Conservation (phyloP, 2,329 filamentous ascomycete genomes). For the Xylaria multiplex region DNA sequence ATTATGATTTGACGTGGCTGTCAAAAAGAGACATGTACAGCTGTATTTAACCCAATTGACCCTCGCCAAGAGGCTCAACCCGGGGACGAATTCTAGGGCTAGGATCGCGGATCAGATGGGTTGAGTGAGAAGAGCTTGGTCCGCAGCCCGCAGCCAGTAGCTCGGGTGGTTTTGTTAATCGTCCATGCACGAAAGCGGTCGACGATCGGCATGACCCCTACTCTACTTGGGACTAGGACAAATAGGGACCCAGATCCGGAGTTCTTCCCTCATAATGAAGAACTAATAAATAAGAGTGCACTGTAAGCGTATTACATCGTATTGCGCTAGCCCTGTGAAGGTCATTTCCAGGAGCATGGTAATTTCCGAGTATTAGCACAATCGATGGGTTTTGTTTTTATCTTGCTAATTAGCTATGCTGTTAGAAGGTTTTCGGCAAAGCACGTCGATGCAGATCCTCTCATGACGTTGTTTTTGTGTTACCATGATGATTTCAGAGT, state of each 20-base stretch:
- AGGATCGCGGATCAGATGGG: slow-evolving; percentile 9
- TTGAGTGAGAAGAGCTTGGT: slow-evolving; percentile 11
- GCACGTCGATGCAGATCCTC: slow-evolving; percentile 11
- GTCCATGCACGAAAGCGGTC: slow-evolving; percentile 28
- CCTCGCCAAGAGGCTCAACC: slow-evolving; percentile 26
- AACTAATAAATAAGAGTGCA: too few relatives aligned
- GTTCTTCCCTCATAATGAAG: too few relatives aligned
- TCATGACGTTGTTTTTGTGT: slow-evolving; percentile 15
- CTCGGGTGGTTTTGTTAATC: slow-evolving; percentile 19
- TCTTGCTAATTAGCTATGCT: slow-evolving; percentile 27
- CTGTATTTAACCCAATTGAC: slow-evolving; percentile 23
- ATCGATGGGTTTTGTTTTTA: background rate
- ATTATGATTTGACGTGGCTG: background rate
- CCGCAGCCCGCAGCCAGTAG: slow-evolving; percentile 36
- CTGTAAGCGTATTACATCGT: too few relatives aligned
- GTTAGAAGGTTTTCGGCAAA: background rate
- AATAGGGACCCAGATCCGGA: background rate
- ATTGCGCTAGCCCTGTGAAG: too few relatives aligned
- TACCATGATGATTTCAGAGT: slow-evolving; percentile 18
- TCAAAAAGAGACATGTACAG: background rate
- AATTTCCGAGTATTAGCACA: slow-evolving; percentile 27
- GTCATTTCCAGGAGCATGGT: slow-evolving; percentile 21
- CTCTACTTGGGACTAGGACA: slow-evolving; percentile 17
- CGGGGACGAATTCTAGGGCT: slow-evolving; percentile 10
- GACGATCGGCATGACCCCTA: slow-evolving; percentile 30